A percentile compares a stretch with the other conserved stretches of the same genome.
These are phyloP conservation scores for Phaeolepiota aurea DNA, from an alignment of 768 basidiomycete species.

Conservation along the genomic window DNA sequence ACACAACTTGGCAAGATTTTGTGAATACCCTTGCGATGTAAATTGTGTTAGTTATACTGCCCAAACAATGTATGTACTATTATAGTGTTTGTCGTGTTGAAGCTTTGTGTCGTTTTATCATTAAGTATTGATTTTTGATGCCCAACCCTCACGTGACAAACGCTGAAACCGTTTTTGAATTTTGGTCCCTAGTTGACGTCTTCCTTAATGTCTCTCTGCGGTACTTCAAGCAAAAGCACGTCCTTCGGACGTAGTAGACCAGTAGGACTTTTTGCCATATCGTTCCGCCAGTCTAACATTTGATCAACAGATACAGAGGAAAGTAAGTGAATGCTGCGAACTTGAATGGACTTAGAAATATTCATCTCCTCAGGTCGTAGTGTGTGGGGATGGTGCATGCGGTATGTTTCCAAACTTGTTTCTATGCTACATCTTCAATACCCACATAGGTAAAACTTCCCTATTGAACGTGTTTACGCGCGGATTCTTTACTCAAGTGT, in stretches of 20 bases:
- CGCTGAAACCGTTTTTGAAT: no score
- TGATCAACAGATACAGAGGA: constrained; percentile 33
- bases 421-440: constrained; percentile 9
- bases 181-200: no score
- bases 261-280: no score
- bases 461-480: constrained; percentile 82
- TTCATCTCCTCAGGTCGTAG: constrained; percentile 45
- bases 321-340: constrained; percentile 20
- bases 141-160: no score
- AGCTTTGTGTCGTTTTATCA: no score
- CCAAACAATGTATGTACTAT: no score
- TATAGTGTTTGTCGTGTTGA: no score
- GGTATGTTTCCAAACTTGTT: constrained; percentile 38
- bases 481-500: constrained; percentile 92
- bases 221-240: constrained; percentile 37
- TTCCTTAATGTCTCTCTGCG: constrained; percentile 61
- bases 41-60: no score
- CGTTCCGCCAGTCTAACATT: constrained; percentile 6
- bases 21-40: constrained; percentile 36
- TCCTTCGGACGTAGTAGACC: constrained; percentile 52
- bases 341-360: constrained; percentile 4
- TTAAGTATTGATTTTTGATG: no score
- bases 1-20: constrained; percentile 58
- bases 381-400: constrained; percentile 95
- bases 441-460: constrained; percentile 66